phyloP scores from a whole-genome alignment of 768 basidiomycete species.

The Mycena metata region DNA sequence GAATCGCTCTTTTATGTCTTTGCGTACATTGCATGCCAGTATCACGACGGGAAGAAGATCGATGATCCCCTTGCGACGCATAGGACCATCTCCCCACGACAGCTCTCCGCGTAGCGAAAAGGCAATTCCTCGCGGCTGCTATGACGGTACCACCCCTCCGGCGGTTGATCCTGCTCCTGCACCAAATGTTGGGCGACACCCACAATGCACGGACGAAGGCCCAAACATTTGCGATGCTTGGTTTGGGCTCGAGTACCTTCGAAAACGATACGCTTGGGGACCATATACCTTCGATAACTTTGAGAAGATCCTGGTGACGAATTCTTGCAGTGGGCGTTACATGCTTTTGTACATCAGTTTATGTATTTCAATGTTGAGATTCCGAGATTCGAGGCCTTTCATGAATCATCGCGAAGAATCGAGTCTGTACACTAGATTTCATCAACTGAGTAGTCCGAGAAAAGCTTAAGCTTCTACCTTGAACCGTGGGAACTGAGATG shows the following conservation, averaged over 20 bases:
- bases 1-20: conserved; percentile 21
- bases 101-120: background rate
- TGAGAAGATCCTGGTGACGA: background rate
- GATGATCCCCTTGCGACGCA: conserved; percentile 1
- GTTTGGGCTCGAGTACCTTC: background rate
- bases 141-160: conserved; percentile 3
- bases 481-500: too few relatives aligned
- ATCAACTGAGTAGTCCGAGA: too few relatives aligned
- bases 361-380: too few relatives aligned
- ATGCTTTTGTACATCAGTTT: too few relatives aligned
- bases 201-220: conserved; percentile 1
- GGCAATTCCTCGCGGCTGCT: background rate
- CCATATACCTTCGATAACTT: conserved; percentile 10
- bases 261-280: background rate
- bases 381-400: too few relatives aligned
- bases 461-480: too few relatives aligned
- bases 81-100: conserved; percentile 9
- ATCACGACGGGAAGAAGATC: conserved; percentile 24
- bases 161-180: conserved; percentile 1
- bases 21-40: conserved; percentile 14
- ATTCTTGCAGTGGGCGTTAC: too few relatives aligned
- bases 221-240: background rate
- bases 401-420: too few relatives aligned
- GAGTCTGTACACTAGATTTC: too few relatives aligned
- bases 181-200: background rate